These are phyloP conservation scores for Phytophthora ramorum DNA, from an alignment of 352 stramenopile genomes.

Conservation along the genomic window DNA sequence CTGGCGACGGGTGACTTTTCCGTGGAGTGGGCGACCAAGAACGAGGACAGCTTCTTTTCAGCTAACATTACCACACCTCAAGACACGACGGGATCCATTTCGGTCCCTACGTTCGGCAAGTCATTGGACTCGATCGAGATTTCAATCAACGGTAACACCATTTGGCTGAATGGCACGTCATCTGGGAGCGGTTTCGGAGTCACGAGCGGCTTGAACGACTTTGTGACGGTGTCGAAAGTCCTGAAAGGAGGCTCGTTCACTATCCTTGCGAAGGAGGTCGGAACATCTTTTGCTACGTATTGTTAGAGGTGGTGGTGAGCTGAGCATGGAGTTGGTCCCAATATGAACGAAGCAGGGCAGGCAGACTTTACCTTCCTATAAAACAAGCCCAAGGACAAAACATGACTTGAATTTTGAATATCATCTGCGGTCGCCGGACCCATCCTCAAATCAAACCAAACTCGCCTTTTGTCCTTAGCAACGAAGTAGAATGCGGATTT, in stretches of 20 bases:
- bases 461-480: no score
- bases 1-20: conserved; percentile 28
- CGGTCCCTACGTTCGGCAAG: conserved; percentile 42
- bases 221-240: conserved; percentile 28
- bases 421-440: no score
- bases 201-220: conserved; percentile 17
- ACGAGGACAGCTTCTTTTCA: conserved; percentile 24
- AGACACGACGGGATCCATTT: conserved; percentile 36
- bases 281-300: no score
- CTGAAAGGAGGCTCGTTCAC: conserved; percentile 17
- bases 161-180: conserved; percentile 28
- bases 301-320: no score
- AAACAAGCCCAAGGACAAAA: no score
- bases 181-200: conserved; percentile 18
- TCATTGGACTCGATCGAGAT: conserved; percentile 29
- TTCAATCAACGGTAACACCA: conserved; percentile 36
- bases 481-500: no score
- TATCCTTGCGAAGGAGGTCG: conserved; percentile 32
- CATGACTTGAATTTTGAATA: no score
- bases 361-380: no score
- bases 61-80: conserved; percentile 22
- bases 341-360: no score
- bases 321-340: no score
- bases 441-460: no score
- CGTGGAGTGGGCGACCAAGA: conserved; percentile 34